phyloP scores from a whole-genome alignment of 2,329 filamentous ascomycete genomes.

The Fusarium nisikadoi region DNA sequence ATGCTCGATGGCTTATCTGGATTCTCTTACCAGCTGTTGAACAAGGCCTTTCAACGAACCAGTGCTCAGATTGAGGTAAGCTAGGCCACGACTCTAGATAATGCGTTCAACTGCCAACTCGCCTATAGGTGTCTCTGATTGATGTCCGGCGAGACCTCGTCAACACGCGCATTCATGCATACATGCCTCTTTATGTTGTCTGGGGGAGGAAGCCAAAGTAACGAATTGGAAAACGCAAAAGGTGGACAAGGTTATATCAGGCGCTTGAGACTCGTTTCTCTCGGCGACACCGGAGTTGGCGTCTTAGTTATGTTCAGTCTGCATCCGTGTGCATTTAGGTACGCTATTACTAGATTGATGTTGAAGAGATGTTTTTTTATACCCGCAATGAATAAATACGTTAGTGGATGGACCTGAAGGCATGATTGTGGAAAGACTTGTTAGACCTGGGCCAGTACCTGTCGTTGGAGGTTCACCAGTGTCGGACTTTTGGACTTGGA shows the following conservation, averaged over 20 bases:
- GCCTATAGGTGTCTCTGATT: constrained; percentile 56
- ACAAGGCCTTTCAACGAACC: constrained; percentile 52
- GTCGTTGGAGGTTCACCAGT: neutral
- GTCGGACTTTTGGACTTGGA: neutral
- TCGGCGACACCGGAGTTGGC: neutral
- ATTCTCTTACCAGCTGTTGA: constrained; percentile 53
- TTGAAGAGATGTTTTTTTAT: neutral
- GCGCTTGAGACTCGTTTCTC: neutral
- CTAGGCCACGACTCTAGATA: neutral
- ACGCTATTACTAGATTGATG: neutral
- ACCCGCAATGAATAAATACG: neutral
- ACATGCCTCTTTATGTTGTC: constrained; percentile 58
- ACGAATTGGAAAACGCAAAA: neutral
- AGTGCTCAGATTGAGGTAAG: constrained; percentile 60
- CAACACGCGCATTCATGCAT: constrained; percentile 58
- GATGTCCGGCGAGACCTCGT: constrained; percentile 58
- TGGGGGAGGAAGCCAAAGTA: constrained; percentile 59
- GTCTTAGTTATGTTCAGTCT: neutral
- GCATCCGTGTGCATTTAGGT: neutral
- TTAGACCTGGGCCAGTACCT: neutral
- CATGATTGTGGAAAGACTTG: neutral
- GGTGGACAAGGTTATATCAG: neutral
- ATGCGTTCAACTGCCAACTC: neutral
- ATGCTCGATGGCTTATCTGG: constrained; percentile 49
- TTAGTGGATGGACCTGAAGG: neutral